Conservation (phyloP, 140 eudicot genomes). For the Flaveria floridana region DNA sequence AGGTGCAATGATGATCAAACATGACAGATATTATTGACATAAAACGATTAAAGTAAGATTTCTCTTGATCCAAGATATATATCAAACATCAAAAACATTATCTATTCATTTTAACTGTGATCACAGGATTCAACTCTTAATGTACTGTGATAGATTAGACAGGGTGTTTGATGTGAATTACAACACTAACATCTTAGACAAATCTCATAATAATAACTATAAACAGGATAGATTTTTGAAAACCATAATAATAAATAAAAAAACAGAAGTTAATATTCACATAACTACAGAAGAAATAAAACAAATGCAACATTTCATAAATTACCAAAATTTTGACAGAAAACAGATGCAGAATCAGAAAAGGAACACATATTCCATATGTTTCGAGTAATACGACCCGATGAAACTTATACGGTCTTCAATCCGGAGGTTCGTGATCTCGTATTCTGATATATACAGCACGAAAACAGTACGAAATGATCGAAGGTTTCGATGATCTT, state of each 20-base stretch:
- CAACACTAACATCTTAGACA: background rate
- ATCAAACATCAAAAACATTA: constrained; percentile 4
- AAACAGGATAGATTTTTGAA: too few species aligned
- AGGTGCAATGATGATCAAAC: constrained; percentile 36
- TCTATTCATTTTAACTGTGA: background rate
- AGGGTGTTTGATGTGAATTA: constrained; percentile 9
- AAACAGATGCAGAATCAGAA: constrained; percentile 41
- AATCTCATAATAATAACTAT: too few species aligned
- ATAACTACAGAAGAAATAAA: constrained; percentile 27
- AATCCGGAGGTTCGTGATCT: constrained; percentile 14
- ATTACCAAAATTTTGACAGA: constrained; percentile 56
- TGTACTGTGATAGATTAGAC: constrained; percentile 1
- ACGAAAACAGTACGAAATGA: constrained; percentile 23
- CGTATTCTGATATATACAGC: constrained; percentile 39
- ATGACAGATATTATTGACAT: constrained; percentile 21
- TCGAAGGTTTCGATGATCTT: background rate
- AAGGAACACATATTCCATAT: constrained; percentile 36
- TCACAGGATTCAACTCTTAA: constrained; percentile 1
- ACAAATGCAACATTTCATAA: constrained; percentile 38
- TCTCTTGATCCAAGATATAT: constrained; percentile 37
- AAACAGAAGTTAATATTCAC: constrained; percentile 34
- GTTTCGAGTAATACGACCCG: constrained; percentile 20
- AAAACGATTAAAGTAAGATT: constrained; percentile 31
- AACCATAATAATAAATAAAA: background rate
- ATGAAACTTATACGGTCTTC: constrained; percentile 5